Percentiles rank a stretch among this genome's conserved stretches.
These are phyloP conservation scores for Aspergillus sparsus DNA, from an alignment of 495 filamentous ascomycete species.

Conservation along the genomic window DNA sequence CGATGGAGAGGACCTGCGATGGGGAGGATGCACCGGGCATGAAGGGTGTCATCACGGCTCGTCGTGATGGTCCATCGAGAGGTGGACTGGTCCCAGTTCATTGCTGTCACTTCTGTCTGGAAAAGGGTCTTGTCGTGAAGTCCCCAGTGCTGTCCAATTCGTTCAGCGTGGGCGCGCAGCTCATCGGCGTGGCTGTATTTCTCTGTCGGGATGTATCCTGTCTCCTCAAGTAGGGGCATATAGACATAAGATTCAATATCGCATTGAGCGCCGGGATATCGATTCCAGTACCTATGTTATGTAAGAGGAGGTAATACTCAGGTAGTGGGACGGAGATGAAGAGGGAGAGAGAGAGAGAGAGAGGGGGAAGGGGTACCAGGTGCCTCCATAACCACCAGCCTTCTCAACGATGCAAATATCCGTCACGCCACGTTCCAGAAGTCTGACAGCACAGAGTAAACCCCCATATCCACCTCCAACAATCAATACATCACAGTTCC, in stretches of 20 bases:
- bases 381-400: slow-evolving; percentile 52
- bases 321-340: no score
- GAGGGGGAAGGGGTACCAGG: slow-evolving; percentile 33
- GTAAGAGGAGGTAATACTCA: background rate
- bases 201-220: slow-evolving; percentile 54
- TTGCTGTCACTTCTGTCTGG: background rate
- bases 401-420: slow-evolving; percentile 38
- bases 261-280: slow-evolving; percentile 37
- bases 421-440: background rate
- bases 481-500: slow-evolving; percentile 4
- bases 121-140: background rate
- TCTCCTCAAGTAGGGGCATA: slow-evolving; percentile 61
- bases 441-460: background rate
- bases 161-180: slow-evolving; percentile 29
- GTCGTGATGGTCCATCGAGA: slow-evolving; percentile 3
- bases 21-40: slow-evolving; percentile 9
- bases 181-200: slow-evolving; percentile 30
- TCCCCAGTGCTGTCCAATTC: slow-evolving; percentile 38
- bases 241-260: slow-evolving; percentile 37
- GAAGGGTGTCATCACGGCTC: slow-evolving; percentile 1
- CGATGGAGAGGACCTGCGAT: slow-evolving; percentile 16
- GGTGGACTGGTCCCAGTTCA: slow-evolving; percentile 3
- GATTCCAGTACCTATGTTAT: slow-evolving; percentile 35
- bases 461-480: slow-evolving; percentile 9
- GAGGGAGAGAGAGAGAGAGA: background rate